Evolutionary conservation across 768 basidiomycete genomes (phyloP), one percentile per base, ranked within the genome.

Genomic region (Leccinum boreale): DNA sequence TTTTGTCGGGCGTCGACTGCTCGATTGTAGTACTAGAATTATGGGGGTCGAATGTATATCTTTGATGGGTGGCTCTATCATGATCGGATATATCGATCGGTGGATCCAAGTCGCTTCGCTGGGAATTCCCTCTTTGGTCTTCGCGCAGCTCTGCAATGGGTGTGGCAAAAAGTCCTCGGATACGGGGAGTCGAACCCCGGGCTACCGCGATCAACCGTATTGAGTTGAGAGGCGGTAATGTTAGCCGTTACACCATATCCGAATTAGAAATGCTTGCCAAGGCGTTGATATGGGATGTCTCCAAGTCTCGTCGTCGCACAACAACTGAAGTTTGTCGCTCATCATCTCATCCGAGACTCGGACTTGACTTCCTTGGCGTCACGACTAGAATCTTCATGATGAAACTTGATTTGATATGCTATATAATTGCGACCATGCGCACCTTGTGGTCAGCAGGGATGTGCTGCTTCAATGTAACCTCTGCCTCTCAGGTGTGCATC

Each of bases 401-500:
- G 26, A 31, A 31, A 33, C 31, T 33, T 33, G 31, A 12, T 33
- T 33, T 33, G 31, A 33, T 31, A 31, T 31, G 29, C 11, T 31
- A 31, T 31, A 31, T 12, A 33, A 33, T 33, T 33, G 12, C 12
- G 31, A 33, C 31, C 17, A 42, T 8, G 60, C 77, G 1, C 26
- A 88, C 90, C 64, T 76, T 83, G 67, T 90, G 85, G 35, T 88
- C 83, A 44, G 74, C 78, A 0, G 92, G 92, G 0, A 93, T 86
- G 17, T 86, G 79, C 21, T 79, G 81, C 63, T 87, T 92, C 57
- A 94, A 63, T 0, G 89, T 90, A 64, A 94, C 92, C 4, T 94
- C 90, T 0, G 92, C 92, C 65, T 93, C 90, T 3, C 92, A 81
- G 0, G 92, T 92, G 92, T 47, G 31, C 31, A 94, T 91, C 1